Percentiles rank a stretch among this genome's conserved stretches.
phyloP scores from a whole-genome alignment of 163 green algal species.

The Trebouxia gelatinosa region DNA sequence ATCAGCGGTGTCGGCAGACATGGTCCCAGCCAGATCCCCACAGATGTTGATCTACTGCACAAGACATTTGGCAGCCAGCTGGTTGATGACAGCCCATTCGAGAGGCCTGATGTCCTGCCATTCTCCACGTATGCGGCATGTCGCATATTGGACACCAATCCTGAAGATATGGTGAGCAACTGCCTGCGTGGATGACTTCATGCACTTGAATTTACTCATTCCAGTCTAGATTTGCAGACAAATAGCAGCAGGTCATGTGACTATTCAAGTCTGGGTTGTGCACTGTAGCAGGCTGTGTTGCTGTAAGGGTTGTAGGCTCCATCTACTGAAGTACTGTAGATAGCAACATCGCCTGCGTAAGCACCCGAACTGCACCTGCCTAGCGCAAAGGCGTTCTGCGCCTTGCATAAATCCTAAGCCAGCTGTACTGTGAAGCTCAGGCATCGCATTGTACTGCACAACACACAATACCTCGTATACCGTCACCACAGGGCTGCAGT shows the following conservation, averaged over 20 bases:
- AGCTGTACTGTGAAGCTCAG: background rate
- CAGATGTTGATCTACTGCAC: slow-evolving; percentile 8
- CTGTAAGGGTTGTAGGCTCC: background rate
- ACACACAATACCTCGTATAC: background rate
- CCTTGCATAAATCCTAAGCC: too few species aligned
- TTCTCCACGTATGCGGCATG: slow-evolving; percentile 39
- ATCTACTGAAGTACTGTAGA: too few species aligned
- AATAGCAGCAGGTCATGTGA: too few species aligned
- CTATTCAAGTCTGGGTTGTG: too few species aligned
- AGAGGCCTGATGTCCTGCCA: slow-evolving; percentile 31
- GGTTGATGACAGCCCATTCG: slow-evolving; percentile 21
- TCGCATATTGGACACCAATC: slow-evolving; percentile 31
- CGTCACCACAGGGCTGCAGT: background rate
- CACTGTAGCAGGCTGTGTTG: too few species aligned
- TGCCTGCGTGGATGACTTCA: background rate
- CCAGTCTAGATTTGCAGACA: too few species aligned
- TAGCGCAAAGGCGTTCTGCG: background rate
- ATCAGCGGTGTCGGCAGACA: too few species aligned
- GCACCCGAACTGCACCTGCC: background rate
- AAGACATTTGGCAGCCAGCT: slow-evolving; percentile 26
- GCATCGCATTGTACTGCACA: background rate
- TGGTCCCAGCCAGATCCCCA: slow-evolving; percentile 10
- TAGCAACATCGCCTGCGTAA: too few species aligned
- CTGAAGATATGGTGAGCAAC: slow-evolving; percentile 23
- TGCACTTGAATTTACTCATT: background rate